Evolutionary conservation across 148 eudicot species (phyloP), one percentile per base, ranked within the genome.

Genomic region (Fagopyrum homotropicum): DNA sequence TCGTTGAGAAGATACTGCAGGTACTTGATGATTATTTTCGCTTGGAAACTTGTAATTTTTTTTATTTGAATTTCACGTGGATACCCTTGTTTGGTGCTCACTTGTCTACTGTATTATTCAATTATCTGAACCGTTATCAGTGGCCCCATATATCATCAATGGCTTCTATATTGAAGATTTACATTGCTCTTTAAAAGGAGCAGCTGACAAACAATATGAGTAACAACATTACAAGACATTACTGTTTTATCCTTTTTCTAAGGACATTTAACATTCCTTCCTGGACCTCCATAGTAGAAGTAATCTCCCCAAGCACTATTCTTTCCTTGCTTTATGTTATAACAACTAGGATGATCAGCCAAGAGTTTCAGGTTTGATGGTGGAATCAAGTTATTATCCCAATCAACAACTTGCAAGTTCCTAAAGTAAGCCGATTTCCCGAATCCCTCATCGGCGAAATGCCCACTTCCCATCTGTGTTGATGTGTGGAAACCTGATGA

Each of bases 401-500:
- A 92, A 77, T 96, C 99, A 72, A 96, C 97, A 7, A 83, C 91
- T 48, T 92, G 91, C 83, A 96, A 79, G 50, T 96, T 92, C 68
- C 98, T 80, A 72, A 95, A 96, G 80, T 96, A 96, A 6, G 99
- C 95, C 4, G 99, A 98, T 82, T 86, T 92, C 2, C 90, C 88
- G 73, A 92, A 96, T 10, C 99, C 98, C 77, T 86, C 89, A 64
- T 85, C 90, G 0, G 94, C 91, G 75, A 96, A 96, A 83, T 86
- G 91, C 7, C 99, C 99, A 59, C 99, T 92, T 0, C 98, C 99
- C 99, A 96, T 96, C 56, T 96, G 98, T 44, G 99, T 96, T 30
- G 91, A 83, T 7, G 99, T 96, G 86, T 96, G 99, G 59, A 56
- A 84, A 50, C 99, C 99, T 71, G 43, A 80, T 56, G 99, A 88